phyloP scores from a whole-genome alignment of 768 basidiomycete genomes.

The Suillus tomentosus region DNA sequence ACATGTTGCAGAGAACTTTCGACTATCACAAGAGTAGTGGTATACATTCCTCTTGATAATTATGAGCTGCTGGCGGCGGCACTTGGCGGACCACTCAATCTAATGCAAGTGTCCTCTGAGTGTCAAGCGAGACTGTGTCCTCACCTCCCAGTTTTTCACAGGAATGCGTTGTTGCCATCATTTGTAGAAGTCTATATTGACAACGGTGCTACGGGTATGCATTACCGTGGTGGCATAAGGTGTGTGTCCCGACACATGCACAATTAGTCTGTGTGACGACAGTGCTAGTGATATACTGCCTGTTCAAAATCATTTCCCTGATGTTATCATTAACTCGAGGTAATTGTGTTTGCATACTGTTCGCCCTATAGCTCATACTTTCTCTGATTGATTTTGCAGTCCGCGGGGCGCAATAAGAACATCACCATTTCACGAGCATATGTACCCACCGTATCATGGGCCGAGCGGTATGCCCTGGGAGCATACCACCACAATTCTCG shows the following conservation, averaged over 20 bases:
- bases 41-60: background rate
- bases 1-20: background rate
- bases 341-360: background rate
- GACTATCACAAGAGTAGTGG: background rate
- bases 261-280: background rate
- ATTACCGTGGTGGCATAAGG: background rate
- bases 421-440: background rate
- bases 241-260: background rate
- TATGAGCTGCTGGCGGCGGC: background rate
- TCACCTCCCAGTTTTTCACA: background rate
- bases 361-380: background rate
- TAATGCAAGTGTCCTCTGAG: background rate
- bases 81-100: background rate
- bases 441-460: background rate
- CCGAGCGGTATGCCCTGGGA: background rate
- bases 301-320: background rate
- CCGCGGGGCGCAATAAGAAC: background rate
- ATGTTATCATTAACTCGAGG: background rate
- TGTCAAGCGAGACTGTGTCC: background rate
- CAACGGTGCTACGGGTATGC: background rate
- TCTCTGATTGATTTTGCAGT: background rate
- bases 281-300: background rate
- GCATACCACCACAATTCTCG: background rate
- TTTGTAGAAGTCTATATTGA: background rate
- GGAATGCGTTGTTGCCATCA: background rate